phyloP scores from a whole-genome alignment of 805 yeast species.

The Schizosaccharomyces osmophilus region DNA sequence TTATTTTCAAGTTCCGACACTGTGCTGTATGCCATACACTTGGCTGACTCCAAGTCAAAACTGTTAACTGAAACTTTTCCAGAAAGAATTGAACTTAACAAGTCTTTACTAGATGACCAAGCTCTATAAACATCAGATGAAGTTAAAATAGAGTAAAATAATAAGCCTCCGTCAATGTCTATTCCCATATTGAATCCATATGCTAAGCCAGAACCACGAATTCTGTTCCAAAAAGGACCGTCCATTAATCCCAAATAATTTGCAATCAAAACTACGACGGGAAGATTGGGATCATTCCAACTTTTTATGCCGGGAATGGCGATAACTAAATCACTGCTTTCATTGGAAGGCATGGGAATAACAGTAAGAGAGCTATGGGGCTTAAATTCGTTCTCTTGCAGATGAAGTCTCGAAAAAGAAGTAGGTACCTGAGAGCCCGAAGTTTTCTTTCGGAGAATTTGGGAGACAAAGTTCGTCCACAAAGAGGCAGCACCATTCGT shows the following conservation, averaged over 20 bases:
- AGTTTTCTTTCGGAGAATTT: too few species aligned
- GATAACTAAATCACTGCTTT: not conserved
- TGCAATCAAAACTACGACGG: constrained; percentile 45
- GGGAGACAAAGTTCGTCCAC: not conserved
- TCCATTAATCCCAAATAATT: constrained; percentile 67
- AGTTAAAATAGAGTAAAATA: constrained; percentile 46
- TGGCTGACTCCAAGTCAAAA: not conserved
- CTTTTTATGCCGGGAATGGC: constrained; percentile 11
- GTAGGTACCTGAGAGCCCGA: not conserved
- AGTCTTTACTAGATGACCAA: not conserved
- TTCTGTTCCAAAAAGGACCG: constrained; percentile 93
- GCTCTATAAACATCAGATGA: constrained; percentile 62
- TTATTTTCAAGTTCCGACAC: not conserved
- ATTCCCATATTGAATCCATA: constrained; percentile 54
- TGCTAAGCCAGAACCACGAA: constrained; percentile 82
- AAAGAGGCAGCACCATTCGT: not conserved
- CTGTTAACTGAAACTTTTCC: not conserved
- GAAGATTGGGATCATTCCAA: constrained; percentile 33
- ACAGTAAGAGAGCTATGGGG: not conserved
- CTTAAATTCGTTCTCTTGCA: not conserved
- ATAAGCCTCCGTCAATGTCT: constrained; percentile 38
- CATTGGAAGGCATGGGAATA: not conserved
- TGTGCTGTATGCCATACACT: not conserved
- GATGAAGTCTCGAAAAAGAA: not conserved
- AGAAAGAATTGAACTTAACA: not conserved